Evolutionary conservation across 1,284 basidiomycete genomes (phyloP).

Genomic region (Trichosporon asahii): DNA sequence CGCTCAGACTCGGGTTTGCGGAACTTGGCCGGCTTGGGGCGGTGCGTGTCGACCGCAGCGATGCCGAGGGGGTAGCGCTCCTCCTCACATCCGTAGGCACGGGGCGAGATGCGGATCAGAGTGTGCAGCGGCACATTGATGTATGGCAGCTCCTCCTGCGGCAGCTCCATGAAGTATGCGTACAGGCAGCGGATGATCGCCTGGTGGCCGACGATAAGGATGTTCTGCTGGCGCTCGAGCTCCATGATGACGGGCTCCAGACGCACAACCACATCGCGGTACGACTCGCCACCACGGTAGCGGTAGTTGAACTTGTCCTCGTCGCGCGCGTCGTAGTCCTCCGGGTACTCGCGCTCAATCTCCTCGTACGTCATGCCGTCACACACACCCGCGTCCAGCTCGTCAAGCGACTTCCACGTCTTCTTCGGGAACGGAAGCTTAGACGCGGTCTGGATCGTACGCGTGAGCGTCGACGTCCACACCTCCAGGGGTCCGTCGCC

Average conservation of each 20-base stretch:
- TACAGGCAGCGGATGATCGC: slow-evolving; percentile 91
- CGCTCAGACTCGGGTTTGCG: slow-evolving; percentile 14
- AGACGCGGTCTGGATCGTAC: slow-evolving; percentile 88
- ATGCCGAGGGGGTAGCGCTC: slow-evolving; percentile 85
- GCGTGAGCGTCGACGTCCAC: slow-evolving; percentile 92
- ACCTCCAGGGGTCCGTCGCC: slow-evolving; percentile 71
- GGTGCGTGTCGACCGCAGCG: slow-evolving; percentile 85
- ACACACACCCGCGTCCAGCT: slow-evolving; percentile 97
- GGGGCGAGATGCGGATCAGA: slow-evolving; percentile 95
- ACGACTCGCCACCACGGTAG: slow-evolving; percentile 90
- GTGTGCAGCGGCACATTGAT: slow-evolving; percentile 97
- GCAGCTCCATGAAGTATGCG: slow-evolving; percentile 89
- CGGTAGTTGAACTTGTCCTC: slow-evolving; percentile 99
- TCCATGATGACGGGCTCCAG: slow-evolving; percentile 99
- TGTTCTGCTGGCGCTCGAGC: slow-evolving; percentile 93
- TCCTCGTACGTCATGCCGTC: slow-evolving; percentile 99
- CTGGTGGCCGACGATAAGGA: slow-evolving; percentile 91
- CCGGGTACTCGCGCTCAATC: slow-evolving; percentile 94
- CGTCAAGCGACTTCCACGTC: slow-evolving; percentile 98
- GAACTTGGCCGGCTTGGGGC: slow-evolving; percentile 67
- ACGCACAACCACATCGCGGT: slow-evolving; percentile 90
- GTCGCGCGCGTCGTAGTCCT: slow-evolving; percentile 97
- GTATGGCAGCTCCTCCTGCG: slow-evolving; percentile 92
- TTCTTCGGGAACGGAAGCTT: slow-evolving; percentile 82
- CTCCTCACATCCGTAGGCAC: slow-evolving; percentile 98